These are phyloP conservation scores for Coprinopsis marcescibilis DNA, from an alignment of 768 basidiomycete species.

Conservation along the genomic window DNA sequence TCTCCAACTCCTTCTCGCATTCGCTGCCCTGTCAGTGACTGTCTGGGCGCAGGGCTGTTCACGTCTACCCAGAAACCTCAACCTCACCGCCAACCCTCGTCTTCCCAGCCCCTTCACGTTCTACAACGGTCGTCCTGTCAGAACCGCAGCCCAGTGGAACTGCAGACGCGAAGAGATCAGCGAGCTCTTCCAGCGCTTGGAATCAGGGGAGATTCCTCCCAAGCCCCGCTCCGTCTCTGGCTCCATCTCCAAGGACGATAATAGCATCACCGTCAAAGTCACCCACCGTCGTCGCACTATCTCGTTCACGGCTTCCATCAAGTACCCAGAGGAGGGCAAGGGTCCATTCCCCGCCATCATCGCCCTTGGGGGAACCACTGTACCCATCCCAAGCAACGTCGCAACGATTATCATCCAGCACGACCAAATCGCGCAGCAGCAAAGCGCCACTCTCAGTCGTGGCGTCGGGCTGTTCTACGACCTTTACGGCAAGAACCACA, in stretches of 20 bases:
- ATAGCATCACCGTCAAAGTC: constrained; percentile 43
- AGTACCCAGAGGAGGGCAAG: constrained; percentile 35
- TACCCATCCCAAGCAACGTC: constrained; percentile 31
- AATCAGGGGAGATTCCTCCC: constrained; percentile 45
- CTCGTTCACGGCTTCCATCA: constrained; percentile 43
- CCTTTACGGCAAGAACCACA: constrained; percentile 41
- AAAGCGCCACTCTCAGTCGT: constrained; percentile 34
- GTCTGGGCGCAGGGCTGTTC: constrained; percentile 17
- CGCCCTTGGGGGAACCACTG: constrained; percentile 38
- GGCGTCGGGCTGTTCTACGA: constrained; percentile 53
- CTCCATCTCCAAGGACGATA: constrained; percentile 35
- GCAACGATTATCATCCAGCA: constrained; percentile 47
- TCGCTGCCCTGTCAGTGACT: background rate
- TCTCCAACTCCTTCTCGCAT: background rate
- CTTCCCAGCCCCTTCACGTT: constrained; percentile 54
- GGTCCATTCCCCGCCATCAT: constrained; percentile 50
- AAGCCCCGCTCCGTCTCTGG: constrained; percentile 41
- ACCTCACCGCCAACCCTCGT: constrained; percentile 31
- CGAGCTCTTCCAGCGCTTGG: constrained; percentile 45
- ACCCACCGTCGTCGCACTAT: constrained; percentile 41
- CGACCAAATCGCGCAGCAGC: constrained; percentile 46
- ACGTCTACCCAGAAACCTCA: constrained; percentile 23
- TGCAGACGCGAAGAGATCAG: constrained; percentile 47
- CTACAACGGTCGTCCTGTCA: constrained; percentile 35
- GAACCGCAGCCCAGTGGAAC: constrained; percentile 41